Base-by-base conservation (phyloP, 805 yeast species). In the Myxozyma neotropica region DNA sequence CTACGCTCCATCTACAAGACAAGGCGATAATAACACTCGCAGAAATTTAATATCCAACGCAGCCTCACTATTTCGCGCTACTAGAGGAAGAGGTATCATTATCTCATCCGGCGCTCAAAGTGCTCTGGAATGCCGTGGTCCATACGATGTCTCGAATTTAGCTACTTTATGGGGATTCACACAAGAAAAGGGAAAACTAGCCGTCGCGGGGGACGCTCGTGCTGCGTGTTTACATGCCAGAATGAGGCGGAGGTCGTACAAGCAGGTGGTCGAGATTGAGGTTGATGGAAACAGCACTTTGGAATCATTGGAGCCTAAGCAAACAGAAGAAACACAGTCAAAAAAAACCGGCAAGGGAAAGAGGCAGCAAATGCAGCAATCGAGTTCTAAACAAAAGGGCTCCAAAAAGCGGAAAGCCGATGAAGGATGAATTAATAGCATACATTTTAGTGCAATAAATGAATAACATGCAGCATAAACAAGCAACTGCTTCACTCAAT, bases 1-100 rank as follows among this genome's bases (percentile, higher is more conserved):
- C 47, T 93, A 93, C 73, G 71, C 81, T 6, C 77, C 82, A 33
- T 77, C 85, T 44, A 53, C 65, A 39, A 10, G 63, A 26, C 27
- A 53, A 55, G 23, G 43, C 36, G 69, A 68, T 38, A 13, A 52
- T 24, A 63, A 43, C 54, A 71, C 78, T 19, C 78, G 93, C 63
- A 79, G 85, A 42, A 83, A 82, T 55, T 83, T 88, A 62, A 84
- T 92, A 40, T 79, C 85, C 35, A 92, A 90, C 70, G 82, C 85
- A 1, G 79, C 88, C 57, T 85, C 88, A 67, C 80, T 94, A 15
- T 80, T 90, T 10, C 75, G 99, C 63, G 89, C 96, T 12, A 81
- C 96, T 0, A 78, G 99, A 65, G 81, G 84, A 17, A 80, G 90
- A 44, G 97, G 97, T 0, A 70, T 94, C 17, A 79, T 94, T 1